These are phyloP conservation scores for Aphanocladium album DNA, from an alignment of 2,329 filamentous ascomycete species.

Conservation along the genomic window DNA sequence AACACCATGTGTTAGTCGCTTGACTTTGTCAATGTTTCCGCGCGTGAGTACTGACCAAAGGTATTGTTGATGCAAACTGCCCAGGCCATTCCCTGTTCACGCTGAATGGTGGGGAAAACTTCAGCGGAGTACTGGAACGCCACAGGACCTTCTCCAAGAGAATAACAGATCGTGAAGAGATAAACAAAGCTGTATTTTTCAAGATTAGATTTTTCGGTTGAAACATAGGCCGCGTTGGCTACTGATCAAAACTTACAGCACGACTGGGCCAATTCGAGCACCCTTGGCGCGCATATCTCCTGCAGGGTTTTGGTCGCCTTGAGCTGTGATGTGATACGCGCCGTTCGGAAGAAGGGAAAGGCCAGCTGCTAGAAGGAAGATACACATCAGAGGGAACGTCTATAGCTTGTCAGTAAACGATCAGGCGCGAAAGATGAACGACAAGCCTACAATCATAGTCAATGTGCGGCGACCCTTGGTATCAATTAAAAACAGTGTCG, in stretches of 20 bases:
- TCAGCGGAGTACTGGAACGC: slow-evolving; percentile 62
- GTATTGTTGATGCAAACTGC: slow-evolving; percentile 41
- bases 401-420: slow-evolving; percentile 11
- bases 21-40: background rate
- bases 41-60: slow-evolving; percentile 17
- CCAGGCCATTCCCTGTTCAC: slow-evolving; percentile 63
- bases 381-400: slow-evolving; percentile 26
- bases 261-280: slow-evolving; percentile 17
- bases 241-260: slow-evolving; percentile 14
- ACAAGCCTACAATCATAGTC: slow-evolving; percentile 20
- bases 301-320: slow-evolving; percentile 15
- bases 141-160: slow-evolving; percentile 53
- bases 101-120: slow-evolving; percentile 61
- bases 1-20: background rate
- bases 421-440: background rate
- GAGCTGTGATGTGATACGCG: slow-evolving; percentile 4
- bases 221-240: background rate
- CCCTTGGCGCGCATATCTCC: slow-evolving; percentile 15
- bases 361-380: slow-evolving; percentile 22
- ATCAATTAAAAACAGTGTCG: slow-evolving; percentile 27
- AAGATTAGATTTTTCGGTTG: background rate
- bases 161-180: slow-evolving; percentile 24
- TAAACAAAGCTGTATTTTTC: slow-evolving; percentile 21
- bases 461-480: slow-evolving; percentile 24
- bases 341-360: slow-evolving; percentile 20